These are phyloP conservation scores for Fusarium sp. DNA, from an alignment of 2,329 filamentous ascomycete genomes.

Conservation along the genomic window DNA sequence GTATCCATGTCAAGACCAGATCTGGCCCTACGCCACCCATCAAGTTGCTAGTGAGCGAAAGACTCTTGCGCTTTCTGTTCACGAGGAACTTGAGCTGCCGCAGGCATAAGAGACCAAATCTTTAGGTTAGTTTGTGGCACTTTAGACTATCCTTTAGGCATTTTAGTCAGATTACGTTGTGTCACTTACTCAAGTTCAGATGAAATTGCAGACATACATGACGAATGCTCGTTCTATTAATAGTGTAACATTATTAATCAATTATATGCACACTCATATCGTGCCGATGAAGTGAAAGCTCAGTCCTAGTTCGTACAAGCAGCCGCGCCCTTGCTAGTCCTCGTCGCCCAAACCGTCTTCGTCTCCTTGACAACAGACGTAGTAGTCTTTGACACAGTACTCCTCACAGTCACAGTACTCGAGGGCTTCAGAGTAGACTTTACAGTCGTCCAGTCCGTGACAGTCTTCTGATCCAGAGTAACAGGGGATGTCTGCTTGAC, in stretches of 20 bases:
- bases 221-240: background rate
- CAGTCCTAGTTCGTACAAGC: constrained; percentile 14
- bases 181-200: background rate
- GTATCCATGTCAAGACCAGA: background rate
- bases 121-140: fast-evolving
- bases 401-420: constrained; percentile 27
- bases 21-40: too few relatives aligned
- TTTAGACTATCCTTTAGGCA: background rate
- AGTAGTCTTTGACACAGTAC: constrained; percentile 31
- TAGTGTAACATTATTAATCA: background rate
- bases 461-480: constrained; percentile 7
- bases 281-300: background rate
- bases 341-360: constrained; percentile 27
- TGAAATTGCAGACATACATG: fast-evolving
- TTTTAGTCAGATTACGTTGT: too few relatives aligned
- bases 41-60: background rate
- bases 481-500: constrained; percentile 28
- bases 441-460: constrained; percentile 38
- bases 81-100: fast-evolving
- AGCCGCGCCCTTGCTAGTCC: constrained; percentile 34
- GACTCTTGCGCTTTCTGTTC: fast-evolving
- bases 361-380: constrained; percentile 31
- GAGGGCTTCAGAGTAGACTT: constrained; percentile 43
- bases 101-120: background rate
- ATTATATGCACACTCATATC: background rate